A percentile compares a stretch with the other conserved stretches of the same genome.
Evolutionary conservation across 73 alveolate genomes (phyloP).

Genomic region (Paramecium tetraurelia): DNA sequence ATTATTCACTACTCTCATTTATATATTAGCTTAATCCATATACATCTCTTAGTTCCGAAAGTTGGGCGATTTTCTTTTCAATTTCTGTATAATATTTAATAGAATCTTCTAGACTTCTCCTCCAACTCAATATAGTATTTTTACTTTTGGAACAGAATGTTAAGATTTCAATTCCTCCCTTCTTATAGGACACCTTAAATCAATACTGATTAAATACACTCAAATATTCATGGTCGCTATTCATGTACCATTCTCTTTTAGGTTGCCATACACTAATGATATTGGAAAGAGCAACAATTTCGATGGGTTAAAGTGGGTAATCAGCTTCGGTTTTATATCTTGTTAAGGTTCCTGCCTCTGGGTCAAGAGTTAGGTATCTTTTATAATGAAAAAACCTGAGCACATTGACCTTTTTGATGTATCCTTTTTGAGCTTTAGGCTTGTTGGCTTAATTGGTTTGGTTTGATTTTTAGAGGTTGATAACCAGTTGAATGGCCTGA

Average conservation of each 20-base stretch:
- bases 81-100: neutral
- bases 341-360: conserved; percentile 11
- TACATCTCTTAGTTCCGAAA: neutral
- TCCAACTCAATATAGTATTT: conserved; percentile 1
- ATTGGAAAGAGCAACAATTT: neutral
- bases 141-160: neutral
- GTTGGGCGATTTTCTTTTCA: neutral
- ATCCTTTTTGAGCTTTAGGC: neutral
- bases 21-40: neutral
- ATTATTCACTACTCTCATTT: neutral
- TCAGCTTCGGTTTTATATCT: neutral
- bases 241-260: conserved; percentile 10
- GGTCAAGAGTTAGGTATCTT: conserved; percentile 24
- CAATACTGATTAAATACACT: neutral
- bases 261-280: neutral
- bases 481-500: neutral
- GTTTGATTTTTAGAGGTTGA: neutral
- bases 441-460: neutral
- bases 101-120: neutral
- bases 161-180: neutral
- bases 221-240: conserved; percentile 7
- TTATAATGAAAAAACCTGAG: conserved; percentile 26
- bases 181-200: neutral
- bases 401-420: neutral
- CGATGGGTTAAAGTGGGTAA: neutral